Conservation (phyloP, 2,329 filamentous ascomycete genomes). For the Alternaria longipes region DNA sequence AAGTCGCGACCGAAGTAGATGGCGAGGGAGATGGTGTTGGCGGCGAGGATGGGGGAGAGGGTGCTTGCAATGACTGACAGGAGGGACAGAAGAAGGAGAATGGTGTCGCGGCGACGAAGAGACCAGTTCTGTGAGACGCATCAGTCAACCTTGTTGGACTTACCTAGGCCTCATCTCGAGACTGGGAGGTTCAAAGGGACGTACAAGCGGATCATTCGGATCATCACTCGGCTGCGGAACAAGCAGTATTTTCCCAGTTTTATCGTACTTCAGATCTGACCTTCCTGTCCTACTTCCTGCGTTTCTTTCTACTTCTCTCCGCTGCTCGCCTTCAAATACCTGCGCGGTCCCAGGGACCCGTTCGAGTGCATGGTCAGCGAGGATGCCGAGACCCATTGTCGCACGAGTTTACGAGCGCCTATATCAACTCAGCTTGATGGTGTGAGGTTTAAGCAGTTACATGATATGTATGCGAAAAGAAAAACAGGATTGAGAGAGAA, state of each 20-base stretch:
- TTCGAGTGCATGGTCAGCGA: slow-evolving; percentile 71
- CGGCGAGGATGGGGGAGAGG: slow-evolving; percentile 85
- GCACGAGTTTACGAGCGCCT: neutral
- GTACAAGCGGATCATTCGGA: slow-evolving; percentile 83
- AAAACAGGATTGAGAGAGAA: neutral
- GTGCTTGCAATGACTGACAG: slow-evolving; percentile 84
- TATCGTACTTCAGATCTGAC: slow-evolving; percentile 73
- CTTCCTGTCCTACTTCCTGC: slow-evolving; percentile 41
- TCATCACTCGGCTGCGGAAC: slow-evolving; percentile 92
- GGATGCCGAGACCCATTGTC: slow-evolving; percentile 75
- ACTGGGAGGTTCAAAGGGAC: slow-evolving; percentile 6
- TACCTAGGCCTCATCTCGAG: neutral
- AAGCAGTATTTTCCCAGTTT: slow-evolving; percentile 76
- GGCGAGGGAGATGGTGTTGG: slow-evolving; percentile 82
- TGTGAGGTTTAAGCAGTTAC: neutral
- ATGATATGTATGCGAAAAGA: neutral
- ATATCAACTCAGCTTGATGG: neutral
- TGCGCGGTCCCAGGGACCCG: slow-evolving; percentile 71
- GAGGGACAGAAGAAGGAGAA: slow-evolving; percentile 79
- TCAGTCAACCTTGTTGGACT: neutral
- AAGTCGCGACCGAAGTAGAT: slow-evolving; percentile 72
- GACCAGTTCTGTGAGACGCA: slow-evolving; percentile 74
- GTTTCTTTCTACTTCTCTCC: slow-evolving; percentile 37
- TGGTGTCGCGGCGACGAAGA: slow-evolving; percentile 82
- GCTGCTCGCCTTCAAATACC: slow-evolving; percentile 45